These are phyloP conservation scores for Xylaria digitata DNA, from an alignment of 2,329 filamentous ascomycete species.

Conservation along the genomic window DNA sequence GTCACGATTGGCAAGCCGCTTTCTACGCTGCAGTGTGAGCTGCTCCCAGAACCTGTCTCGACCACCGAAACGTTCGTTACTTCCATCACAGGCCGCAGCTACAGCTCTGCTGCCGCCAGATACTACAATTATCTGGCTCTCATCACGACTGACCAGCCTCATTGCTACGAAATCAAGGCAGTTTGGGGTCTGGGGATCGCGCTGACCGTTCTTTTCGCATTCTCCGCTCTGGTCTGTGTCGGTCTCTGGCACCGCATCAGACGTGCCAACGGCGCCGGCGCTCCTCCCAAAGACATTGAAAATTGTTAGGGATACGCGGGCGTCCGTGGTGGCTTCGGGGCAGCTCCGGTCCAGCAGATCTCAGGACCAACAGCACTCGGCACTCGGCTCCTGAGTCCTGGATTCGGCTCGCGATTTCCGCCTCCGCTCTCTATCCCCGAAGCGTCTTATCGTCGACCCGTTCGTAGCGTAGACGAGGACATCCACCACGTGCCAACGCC, in stretches of 20 bases:
- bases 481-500: constrained; percentile 40
- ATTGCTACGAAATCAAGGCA: constrained; percentile 86
- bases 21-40: constrained; percentile 78
- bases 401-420: constrained; percentile 41
- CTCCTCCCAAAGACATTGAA: constrained; percentile 62
- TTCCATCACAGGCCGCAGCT: constrained; percentile 43
- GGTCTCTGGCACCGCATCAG: constrained; percentile 73
- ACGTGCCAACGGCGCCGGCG: constrained; percentile 45
- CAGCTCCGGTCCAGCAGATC: constrained; percentile 38
- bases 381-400: constrained; percentile 42
- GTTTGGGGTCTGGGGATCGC: constrained; percentile 88
- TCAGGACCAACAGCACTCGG: constrained; percentile 45
- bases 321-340: constrained; percentile 48
- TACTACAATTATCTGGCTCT: constrained; percentile 59
- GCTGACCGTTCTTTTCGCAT: constrained; percentile 76
- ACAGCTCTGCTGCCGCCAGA: constrained; percentile 40
- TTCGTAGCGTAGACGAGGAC: constrained; percentile 43
- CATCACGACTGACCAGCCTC: constrained; percentile 65
- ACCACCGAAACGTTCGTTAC: constrained; percentile 53
- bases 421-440: constrained; percentile 43
- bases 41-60: constrained; percentile 56
- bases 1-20: constrained; percentile 83
- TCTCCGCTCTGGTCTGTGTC: constrained; percentile 68
- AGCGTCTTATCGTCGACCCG: constrained; percentile 43
- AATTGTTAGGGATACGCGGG: constrained; percentile 60